A percentile compares a stretch with the other conserved stretches of the same genome.
These are phyloP conservation scores for Rosa chinensis DNA, from an alignment of 306 rosid genomes.

Conservation along the genomic window DNA sequence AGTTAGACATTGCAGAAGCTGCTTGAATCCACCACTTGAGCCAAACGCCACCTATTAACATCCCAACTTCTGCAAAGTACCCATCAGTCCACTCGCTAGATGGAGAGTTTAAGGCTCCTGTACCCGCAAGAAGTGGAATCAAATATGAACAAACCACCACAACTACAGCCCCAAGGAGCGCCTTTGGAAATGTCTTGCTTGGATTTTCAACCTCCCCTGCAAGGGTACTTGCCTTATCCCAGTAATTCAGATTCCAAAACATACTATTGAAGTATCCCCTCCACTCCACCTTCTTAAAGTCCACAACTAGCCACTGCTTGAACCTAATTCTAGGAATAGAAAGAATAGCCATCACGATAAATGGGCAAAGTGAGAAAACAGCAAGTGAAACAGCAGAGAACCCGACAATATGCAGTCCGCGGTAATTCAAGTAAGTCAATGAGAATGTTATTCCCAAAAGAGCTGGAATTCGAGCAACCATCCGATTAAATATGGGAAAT, in stretches of 20 bases:
- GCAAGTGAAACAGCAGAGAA: conserved; percentile 78
- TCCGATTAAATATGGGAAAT: conserved; percentile 50
- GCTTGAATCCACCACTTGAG: conserved; percentile 91
- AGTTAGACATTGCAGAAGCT: conserved; percentile 85
- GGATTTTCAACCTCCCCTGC: conserved; percentile 92
- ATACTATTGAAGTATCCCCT: conserved; percentile 72
- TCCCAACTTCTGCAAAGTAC: conserved; percentile 79
- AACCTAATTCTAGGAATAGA: conserved; percentile 66
- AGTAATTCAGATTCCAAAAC: conserved; percentile 93
- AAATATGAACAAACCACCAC: conserved; percentile 76
- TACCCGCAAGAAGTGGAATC: conserved; percentile 89
- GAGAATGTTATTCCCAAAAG: conserved; percentile 58
- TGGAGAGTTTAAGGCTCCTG: conserved; percentile 61
- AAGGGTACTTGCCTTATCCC: conserved; percentile 96
- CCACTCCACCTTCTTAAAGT: conserved; percentile 60
- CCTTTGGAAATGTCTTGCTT: conserved; percentile 70
- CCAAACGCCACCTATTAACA: conserved; percentile 87
- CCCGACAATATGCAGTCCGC: conserved; percentile 88
- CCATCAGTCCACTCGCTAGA: conserved; percentile 81
- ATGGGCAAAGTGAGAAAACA: conserved; percentile 70
- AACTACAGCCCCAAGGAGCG: conserved; percentile 75
- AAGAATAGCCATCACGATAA: conserved; percentile 56
- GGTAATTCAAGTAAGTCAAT: conserved; percentile 72
- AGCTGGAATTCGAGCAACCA: conserved; percentile 67
- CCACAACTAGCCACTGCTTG: conserved; percentile 52